These are phyloP conservation scores for Cantharellus cinnabarinus DNA, from an alignment of 768 basidiomycete species.

Conservation along the genomic window DNA sequence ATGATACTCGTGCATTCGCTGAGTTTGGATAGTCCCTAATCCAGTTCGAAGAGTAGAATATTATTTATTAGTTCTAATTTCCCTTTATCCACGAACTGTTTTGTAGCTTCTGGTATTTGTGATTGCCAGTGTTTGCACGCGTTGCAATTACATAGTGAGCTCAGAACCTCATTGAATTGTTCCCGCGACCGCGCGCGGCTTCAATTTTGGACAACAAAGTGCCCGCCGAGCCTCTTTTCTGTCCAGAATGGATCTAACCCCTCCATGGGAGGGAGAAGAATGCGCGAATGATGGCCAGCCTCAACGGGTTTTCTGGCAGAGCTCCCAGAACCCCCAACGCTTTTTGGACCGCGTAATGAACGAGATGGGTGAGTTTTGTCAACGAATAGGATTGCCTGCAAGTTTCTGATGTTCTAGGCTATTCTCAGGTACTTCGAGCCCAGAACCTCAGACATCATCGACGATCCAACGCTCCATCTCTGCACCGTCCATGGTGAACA, in stretches of 20 bases:
- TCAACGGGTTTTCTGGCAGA: neutral
- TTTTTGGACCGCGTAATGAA: neutral
- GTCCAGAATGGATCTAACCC: neutral
- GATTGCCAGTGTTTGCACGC: too few species aligned
- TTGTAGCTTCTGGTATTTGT: too few species aligned
- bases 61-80: too few species aligned
- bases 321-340: neutral
- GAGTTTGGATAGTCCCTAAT: too few species aligned
- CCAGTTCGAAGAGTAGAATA: too few species aligned
- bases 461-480: neutral
- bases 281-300: neutral
- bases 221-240: too few species aligned
- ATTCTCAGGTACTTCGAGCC: neutral
- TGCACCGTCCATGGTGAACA: neutral
- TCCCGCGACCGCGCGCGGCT: too few species aligned
- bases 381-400: neutral
- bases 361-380: neutral
- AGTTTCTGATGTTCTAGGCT: neutral
- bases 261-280: neutral
- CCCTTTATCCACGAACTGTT: too few species aligned
- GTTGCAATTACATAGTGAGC: too few species aligned
- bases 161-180: too few species aligned
- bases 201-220: too few species aligned
- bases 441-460: neutral
- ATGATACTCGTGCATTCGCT: too few species aligned